These are phyloP conservation scores for Aspergillus terreus DNA, from an alignment of 2,329 filamentous ascomycete genomes.

Conservation along the genomic window DNA sequence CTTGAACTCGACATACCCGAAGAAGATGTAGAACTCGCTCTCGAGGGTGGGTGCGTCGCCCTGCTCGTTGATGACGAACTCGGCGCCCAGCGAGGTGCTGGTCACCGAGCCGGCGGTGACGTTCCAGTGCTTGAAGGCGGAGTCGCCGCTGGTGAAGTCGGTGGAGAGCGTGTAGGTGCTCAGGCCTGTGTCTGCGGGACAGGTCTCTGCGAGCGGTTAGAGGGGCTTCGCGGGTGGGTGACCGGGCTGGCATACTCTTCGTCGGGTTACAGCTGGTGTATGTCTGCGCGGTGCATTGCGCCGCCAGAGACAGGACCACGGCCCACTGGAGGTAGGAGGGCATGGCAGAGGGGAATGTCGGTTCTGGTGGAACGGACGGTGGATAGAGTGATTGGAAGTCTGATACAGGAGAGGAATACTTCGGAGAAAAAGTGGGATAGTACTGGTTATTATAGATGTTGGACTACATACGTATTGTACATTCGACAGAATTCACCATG, in stretches of 20 bases:
- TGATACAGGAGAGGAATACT: not conserved
- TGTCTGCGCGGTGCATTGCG: not conserved
- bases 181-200: slow-evolving; percentile 68
- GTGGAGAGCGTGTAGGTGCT: slow-evolving; percentile 36
- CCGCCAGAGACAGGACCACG: not conserved
- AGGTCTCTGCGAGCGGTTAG: slow-evolving; percentile 32
- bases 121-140: slow-evolving; percentile 60
- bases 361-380: not conserved
- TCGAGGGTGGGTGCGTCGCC: slow-evolving; percentile 83
- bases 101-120: slow-evolving; percentile 62
- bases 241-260: not conserved
- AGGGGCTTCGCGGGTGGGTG: not conserved
- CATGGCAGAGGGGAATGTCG: not conserved
- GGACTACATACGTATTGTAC: too few species aligned
- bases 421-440: too few species aligned
- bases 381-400: not conserved
- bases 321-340: not conserved
- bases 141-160: slow-evolving; percentile 46
- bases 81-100: slow-evolving; percentile 67
- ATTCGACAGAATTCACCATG: too few species aligned
- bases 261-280: not conserved
- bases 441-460: too few species aligned
- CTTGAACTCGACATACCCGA: slow-evolving; percentile 79
- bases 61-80: slow-evolving; percentile 70
- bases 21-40: slow-evolving; percentile 98